A percentile compares a stretch with the other conserved stretches of the same genome.
Evolutionary conservation across 768 basidiomycete species (phyloP).

Genomic region (Boletus sensibilis): DNA sequence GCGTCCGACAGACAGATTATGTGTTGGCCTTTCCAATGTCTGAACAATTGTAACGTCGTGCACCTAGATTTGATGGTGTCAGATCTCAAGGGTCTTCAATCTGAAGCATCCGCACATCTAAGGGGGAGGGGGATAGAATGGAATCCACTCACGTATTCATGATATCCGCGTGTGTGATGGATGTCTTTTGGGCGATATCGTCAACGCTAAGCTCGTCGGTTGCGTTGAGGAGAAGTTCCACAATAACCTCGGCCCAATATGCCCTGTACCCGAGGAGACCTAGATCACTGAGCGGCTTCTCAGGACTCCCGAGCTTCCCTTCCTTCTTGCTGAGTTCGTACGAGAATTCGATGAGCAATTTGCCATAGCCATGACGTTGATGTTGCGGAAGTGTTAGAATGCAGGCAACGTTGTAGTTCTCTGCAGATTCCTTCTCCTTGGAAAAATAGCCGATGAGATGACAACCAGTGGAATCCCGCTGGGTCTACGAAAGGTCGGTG

Average conservation of each 20-base stretch:
- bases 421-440: constrained; percentile 97
- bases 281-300: constrained; percentile 95
- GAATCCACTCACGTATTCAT: constrained; percentile 88
- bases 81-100: constrained; percentile 4
- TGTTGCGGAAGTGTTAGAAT: constrained; percentile 98
- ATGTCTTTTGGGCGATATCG: constrained; percentile 93
- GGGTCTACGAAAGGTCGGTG: constrained; percentile 46
- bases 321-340: constrained; percentile 98
- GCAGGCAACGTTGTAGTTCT: constrained; percentile 98
- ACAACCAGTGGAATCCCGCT: constrained; percentile 85
- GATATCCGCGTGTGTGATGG: constrained; percentile 93
- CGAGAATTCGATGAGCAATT: constrained; percentile 94
- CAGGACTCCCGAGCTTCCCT: constrained; percentile 92
- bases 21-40: constrained; percentile 93
- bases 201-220: constrained; percentile 85
- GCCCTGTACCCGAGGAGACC: constrained; percentile 91
- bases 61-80: constrained; percentile 53
- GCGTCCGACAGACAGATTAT: constrained; percentile 90
- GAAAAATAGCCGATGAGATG: constrained; percentile 98
- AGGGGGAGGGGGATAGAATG: neutral
- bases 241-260: constrained; percentile 96
- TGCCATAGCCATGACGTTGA: constrained; percentile 94
- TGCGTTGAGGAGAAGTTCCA: constrained; percentile 77
- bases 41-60: constrained; percentile 91
- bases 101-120: neutral